Evolutionary conservation across 2,329 filamentous ascomycete species (phyloP).

Genomic region (Westerdykella aurantiaca): DNA sequence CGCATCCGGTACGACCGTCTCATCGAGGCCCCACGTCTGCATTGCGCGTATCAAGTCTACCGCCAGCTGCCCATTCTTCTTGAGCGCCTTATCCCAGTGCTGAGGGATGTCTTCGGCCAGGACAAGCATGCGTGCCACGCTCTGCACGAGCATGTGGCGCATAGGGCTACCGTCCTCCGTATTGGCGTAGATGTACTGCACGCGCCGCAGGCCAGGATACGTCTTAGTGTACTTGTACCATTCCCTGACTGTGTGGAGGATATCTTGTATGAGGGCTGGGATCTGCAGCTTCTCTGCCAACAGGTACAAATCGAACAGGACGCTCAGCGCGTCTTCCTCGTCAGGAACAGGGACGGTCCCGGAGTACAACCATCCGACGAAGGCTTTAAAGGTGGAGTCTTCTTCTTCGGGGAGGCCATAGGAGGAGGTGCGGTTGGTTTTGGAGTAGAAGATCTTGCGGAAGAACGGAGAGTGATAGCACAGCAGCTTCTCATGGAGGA

Average conservation of each 20-base stretch:
- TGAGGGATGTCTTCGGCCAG: constrained; percentile 46
- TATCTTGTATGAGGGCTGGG: constrained; percentile 42
- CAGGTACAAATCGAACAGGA: constrained; percentile 51
- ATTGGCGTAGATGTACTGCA: constrained; percentile 50
- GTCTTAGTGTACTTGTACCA: constrained; percentile 50
- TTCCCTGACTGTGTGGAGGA: constrained; percentile 45
- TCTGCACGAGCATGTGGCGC: constrained; percentile 46
- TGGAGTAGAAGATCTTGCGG: constrained; percentile 47
- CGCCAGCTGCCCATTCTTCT: constrained; percentile 51
- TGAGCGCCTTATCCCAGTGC: constrained; percentile 51
- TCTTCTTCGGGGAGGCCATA: constrained; percentile 51
- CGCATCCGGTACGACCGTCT: constrained; percentile 46
- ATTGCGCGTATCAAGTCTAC: constrained; percentile 51
- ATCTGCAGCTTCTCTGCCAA: constrained; percentile 51
- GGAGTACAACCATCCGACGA: constrained; percentile 52
- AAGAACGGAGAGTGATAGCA: constrained; percentile 52
- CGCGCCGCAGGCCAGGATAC: constrained; percentile 48
- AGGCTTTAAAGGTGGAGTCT: constrained; percentile 46
- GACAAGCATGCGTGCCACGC: constrained; percentile 48
- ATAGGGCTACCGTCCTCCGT: constrained; percentile 44
- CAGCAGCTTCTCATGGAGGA: constrained; percentile 52
- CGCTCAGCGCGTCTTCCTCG: constrained; percentile 47
- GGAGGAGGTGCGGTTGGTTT: constrained; percentile 28
- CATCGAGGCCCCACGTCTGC: constrained; percentile 50
- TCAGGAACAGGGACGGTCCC: constrained; percentile 43